Percentiles rank a stretch among this genome's conserved stretches.
Evolutionary conservation across 2,329 filamentous ascomycete genomes (phyloP).

Genomic region (Ceratocystis destructans): DNA sequence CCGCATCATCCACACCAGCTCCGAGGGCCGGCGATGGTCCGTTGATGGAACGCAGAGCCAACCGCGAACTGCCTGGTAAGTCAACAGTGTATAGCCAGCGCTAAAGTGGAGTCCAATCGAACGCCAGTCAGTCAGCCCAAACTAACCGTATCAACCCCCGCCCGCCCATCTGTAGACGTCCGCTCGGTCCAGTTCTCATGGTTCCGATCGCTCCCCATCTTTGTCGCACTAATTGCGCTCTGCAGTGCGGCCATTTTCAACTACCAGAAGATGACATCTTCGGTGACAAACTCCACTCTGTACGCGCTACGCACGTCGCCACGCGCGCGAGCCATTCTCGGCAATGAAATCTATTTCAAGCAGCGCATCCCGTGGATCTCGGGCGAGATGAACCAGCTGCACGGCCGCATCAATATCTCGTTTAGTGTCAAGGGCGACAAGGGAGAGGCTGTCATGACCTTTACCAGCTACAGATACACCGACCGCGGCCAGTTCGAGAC

Average conservation of each 20-base stretch:
- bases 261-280: conserved; percentile 90
- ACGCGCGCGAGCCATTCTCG: conserved; percentile 60
- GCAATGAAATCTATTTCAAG: conserved; percentile 75
- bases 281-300: conserved; percentile 72
- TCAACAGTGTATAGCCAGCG: background rate
- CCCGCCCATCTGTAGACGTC: conserved; percentile 26
- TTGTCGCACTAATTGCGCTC: conserved; percentile 54
- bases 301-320: conserved; percentile 79
- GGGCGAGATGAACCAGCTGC: conserved; percentile 84
- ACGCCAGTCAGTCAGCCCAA: background rate
- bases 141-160: conserved; percentile 8
- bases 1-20: conserved; percentile 35
- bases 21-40: conserved; percentile 48
- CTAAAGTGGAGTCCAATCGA: too few relatives aligned
- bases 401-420: conserved; percentile 73
- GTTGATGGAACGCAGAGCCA: conserved; percentile 49
- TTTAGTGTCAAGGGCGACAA: conserved; percentile 77
- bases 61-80: conserved; percentile 52
- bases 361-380: conserved; percentile 70
- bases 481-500: conserved; percentile 62
- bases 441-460: conserved; percentile 58
- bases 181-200: conserved; percentile 42
- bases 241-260: conserved; percentile 89
- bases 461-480: conserved; percentile 57
- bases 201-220: conserved; percentile 65